Evolutionary conservation across 1,284 basidiomycete genomes (phyloP).

Genomic region (Naganishia sp.): DNA sequence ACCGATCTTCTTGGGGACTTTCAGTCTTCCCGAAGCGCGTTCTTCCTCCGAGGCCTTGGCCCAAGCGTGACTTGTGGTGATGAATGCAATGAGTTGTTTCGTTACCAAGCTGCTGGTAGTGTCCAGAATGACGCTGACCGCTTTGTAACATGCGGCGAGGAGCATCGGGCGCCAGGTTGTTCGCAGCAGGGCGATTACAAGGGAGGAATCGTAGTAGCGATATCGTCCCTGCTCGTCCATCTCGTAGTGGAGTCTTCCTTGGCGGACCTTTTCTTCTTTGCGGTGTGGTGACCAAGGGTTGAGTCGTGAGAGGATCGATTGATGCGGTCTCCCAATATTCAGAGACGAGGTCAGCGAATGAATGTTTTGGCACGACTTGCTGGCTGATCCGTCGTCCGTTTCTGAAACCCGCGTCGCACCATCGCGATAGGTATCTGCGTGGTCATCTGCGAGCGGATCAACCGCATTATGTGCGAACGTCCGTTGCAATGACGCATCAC

Average conservation of each 20-base stretch:
- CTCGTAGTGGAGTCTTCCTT: slow-evolving; percentile 10
- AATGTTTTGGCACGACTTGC: background rate
- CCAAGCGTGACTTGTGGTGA: slow-evolving; percentile 46
- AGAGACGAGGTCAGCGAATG: background rate
- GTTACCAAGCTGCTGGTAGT: slow-evolving; percentile 66
- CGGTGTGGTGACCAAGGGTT: background rate
- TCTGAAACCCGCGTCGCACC: background rate
- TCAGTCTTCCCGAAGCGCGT: background rate
- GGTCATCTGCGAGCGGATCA: too few relatives aligned
- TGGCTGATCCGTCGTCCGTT: background rate
- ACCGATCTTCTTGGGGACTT: background rate
- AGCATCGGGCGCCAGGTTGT: slow-evolving; percentile 17
- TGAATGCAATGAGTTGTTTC: slow-evolving; percentile 65
- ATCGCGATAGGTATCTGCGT: too few relatives aligned
- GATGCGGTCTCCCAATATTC: background rate
- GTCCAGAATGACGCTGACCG: slow-evolving; percentile 49
- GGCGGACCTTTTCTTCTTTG: background rate
- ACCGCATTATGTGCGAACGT: too few relatives aligned
- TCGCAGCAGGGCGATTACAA: slow-evolving; percentile 4
- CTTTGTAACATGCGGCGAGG: slow-evolving; percentile 26
- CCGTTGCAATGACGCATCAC: too few relatives aligned
- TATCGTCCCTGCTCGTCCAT: background rate
- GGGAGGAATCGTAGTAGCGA: slow-evolving; percentile 11
- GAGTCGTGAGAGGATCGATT: background rate
- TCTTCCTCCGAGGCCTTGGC: slow-evolving; percentile 15